phyloP scores from a whole-genome alignment of 2,329 filamentous ascomycete genomes.

The Colletotrichum sansevieriae region DNA sequence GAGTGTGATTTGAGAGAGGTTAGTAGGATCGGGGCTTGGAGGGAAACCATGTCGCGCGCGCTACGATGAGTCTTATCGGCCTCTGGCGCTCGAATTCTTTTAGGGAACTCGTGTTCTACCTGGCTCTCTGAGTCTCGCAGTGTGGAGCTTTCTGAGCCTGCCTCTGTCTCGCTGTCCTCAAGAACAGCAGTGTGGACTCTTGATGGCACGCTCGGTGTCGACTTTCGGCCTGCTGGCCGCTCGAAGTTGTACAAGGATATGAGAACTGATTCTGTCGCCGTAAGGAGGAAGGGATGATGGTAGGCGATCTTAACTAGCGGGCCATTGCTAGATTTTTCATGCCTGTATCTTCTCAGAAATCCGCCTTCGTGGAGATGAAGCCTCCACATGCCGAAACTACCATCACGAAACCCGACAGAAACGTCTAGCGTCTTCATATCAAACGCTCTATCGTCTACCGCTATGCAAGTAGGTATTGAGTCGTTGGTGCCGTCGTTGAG shows the following conservation, averaged over 20 bases:
- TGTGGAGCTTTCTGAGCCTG: conserved; percentile 26
- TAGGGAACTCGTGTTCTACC: background rate
- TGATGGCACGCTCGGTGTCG: conserved; percentile 8
- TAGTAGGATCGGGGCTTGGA: conserved; percentile 69
- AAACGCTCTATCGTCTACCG: conserved; percentile 69
- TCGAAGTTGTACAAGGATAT: conserved; percentile 82
- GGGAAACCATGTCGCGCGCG: conserved; percentile 10
- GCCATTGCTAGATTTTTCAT: conserved; percentile 73
- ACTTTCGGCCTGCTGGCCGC: conserved; percentile 7
- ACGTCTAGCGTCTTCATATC: conserved; percentile 66
- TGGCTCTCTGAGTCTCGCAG: conserved; percentile 28
- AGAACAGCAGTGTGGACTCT: background rate
- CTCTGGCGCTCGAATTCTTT: background rate
- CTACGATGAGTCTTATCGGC: background rate
- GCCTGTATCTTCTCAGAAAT: conserved; percentile 67
- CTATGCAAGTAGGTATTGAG: conserved; percentile 71
- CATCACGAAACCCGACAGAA: conserved; percentile 78
- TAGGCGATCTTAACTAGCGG: conserved; percentile 79
- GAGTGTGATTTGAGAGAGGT: conserved; percentile 86
- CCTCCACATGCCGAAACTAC: conserved; percentile 78
- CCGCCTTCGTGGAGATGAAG: conserved; percentile 60
- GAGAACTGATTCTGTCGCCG: conserved; percentile 79
- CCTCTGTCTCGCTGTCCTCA: conserved; percentile 25
- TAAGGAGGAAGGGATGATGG: conserved; percentile 81
- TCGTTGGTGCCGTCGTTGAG: conserved; percentile 49